Evolutionary conservation across 345 rosid species (phyloP), one percentile per base, ranked within the genome.

Genomic region (Abelmoschus esculentus): DNA sequence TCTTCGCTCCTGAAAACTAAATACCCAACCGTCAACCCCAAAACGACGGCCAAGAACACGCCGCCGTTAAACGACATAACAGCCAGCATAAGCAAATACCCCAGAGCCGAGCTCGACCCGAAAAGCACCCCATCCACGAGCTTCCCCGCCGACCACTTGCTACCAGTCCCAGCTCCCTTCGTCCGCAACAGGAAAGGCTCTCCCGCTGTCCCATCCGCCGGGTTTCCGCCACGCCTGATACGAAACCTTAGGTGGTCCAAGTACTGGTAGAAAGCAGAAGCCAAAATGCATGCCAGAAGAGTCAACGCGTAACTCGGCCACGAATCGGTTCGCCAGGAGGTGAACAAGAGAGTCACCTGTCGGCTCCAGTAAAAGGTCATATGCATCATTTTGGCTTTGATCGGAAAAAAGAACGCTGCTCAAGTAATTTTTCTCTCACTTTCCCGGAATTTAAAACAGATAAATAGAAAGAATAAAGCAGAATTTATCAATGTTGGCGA

Each of bases 61-160:
- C 98, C 95, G n/a, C 90, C 97, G 69, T 93, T 93, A 73, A 91
- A 91, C 40, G 96, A 91, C 97, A 93, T 93, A 69, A 82, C 80
- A 32, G 90, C 90, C 7, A 89, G 86, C 97, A 93, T 91, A 77
- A 93, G 74, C 76, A 93, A 40, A 80, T 93, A 93, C 38, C 90
- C 97, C 72, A 91, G 54, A 70, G 82, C 90, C 0, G 96, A 77
- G 75, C 83, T 93, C 38, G 86, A 69, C 18, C 90, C 96, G 47
- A 89, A 87, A 18, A 86, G 75, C 49, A 78, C 3, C 5, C 83
- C 82, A 12, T 81, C 85, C 0, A 71, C 78, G 8, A 80, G 58
- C 64, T 80, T 82, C 75, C 75, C 72, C 64, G 4, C 34, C 34
- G 67, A 73, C 67, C 62, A 61, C 67, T n/a, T 67, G 0, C 54